These are phyloP conservation scores for Heterobasidion irregulare DNA, from an alignment of 1,284 basidiomycete genomes.

Conservation along the genomic window DNA sequence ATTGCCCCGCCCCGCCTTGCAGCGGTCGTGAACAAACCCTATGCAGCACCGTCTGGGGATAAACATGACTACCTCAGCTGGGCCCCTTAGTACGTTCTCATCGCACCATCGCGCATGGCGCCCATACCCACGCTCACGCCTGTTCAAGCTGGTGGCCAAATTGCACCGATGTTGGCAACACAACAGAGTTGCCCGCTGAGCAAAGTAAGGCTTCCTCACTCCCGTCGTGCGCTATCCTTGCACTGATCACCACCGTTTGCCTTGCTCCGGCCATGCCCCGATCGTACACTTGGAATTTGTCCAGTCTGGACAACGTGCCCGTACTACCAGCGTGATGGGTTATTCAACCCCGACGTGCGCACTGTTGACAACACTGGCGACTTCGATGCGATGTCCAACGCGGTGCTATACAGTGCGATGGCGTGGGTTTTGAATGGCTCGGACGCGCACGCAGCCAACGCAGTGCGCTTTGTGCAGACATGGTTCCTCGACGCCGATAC, in stretches of 20 bases:
- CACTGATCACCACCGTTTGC: too few relatives aligned
- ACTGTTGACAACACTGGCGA: slow-evolving; percentile 43
- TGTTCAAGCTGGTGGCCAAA: slow-evolving; percentile 47
- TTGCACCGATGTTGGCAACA: slow-evolving; percentile 31
- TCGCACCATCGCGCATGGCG: background rate
- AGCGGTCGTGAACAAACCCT: slow-evolving; percentile 26
- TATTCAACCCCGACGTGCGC: slow-evolving; percentile 52
- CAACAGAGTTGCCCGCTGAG: slow-evolving; percentile 35
- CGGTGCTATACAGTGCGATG: slow-evolving; percentile 54
- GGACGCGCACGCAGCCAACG: slow-evolving; percentile 28
- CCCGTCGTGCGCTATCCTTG: background rate
- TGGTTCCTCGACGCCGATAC: slow-evolving; percentile 56
- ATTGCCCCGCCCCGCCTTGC: background rate
- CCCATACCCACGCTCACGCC: background rate
- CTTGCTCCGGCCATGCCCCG: too few relatives aligned
- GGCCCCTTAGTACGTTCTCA: slow-evolving; percentile 41
- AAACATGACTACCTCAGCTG: slow-evolving; percentile 44
- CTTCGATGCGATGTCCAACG: slow-evolving; percentile 47
- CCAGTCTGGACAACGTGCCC: slow-evolving; percentile 38
- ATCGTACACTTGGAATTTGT: too few relatives aligned
- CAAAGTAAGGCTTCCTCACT: slow-evolving; percentile 26
- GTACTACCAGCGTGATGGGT: slow-evolving; percentile 36
- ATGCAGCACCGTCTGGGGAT: slow-evolving; percentile 33
- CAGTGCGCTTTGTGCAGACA: slow-evolving; percentile 37
- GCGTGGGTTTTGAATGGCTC: slow-evolving; percentile 41